Base-by-base conservation (phyloP, 2,329 filamentous ascomycete species). In the Onygenales sp. region DNA sequence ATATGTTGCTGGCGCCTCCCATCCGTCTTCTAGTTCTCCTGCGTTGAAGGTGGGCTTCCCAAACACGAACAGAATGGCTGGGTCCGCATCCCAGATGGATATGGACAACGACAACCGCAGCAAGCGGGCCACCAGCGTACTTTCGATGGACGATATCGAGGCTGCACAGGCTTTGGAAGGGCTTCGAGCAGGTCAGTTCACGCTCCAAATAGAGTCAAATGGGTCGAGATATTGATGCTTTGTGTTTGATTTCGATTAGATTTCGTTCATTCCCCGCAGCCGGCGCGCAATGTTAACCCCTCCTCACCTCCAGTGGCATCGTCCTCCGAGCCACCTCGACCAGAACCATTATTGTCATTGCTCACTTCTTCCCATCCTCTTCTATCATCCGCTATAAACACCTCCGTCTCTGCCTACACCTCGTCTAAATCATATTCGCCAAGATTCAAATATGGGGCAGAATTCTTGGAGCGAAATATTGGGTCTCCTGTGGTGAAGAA, bases 361-460 rank as follows among this genome's bases (percentile, higher is more conserved):
- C 80, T 97, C 21, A 94, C 90, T 0, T 91, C 89, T 2, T 88
- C 88, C 1, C 90, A 96, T 65, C 92, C 92, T 0, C 77, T 94
- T 57, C 80, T 96, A 13, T 89, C 88, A 8, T 89, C 83, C 32
- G 89, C 90, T 0, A 91, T 95, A 61, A 89, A 88, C 60, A 84
- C 85, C 51, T 92, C 90, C 0, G 80, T 92, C 7, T 89, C 87
- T 1, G 89, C 88, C 1, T 97, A 97, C 67, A 85, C 86, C 32
- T 85, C 81, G 2, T 90, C 88, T 9, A 96, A 97, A 70, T 89
- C 91, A 60, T 94, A 92, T 63, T 94, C 89, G 1, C 90, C 92
- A 0, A 81, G 87, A 2, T 89, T 96, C 66, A 90, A 88, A 68
- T 87, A 87, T n/a, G 83, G 90, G 56, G 92, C 89, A 48, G 89